A percentile compares a stretch with the other conserved stretches of the same genome.
phyloP scores from a whole-genome alignment of 2,329 filamentous ascomycete genomes.

The Fusarium torreyae region DNA sequence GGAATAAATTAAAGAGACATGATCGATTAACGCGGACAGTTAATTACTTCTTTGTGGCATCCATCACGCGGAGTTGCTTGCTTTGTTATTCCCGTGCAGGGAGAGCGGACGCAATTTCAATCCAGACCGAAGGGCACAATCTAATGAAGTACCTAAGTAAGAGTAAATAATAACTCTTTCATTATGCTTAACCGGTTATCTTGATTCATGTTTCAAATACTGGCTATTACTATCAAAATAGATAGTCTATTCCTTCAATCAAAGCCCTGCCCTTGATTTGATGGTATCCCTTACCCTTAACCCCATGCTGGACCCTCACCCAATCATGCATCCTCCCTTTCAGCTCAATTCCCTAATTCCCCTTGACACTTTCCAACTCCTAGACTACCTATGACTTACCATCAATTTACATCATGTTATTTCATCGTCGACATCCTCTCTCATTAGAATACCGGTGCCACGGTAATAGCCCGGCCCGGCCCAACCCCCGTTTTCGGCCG shows the following conservation, averaged over 20 bases:
- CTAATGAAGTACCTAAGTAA: conserved; percentile 1
- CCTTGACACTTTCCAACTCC: neutral
- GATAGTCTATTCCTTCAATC: neutral
- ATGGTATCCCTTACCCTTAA: neutral
- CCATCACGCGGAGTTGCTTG: neutral
- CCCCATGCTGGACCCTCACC: too few species aligned
- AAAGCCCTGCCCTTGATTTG: neutral
- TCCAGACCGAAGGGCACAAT: conserved; percentile 1
- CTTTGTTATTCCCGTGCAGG: conserved; percentile 9
- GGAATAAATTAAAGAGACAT: conserved; percentile 1
- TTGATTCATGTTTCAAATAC: neutral
- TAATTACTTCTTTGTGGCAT: neutral
- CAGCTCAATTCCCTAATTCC: neutral
- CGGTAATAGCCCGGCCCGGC: conserved; percentile 18
- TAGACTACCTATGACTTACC: too few species aligned
- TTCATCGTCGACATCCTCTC: too few species aligned
- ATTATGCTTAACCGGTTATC: neutral
- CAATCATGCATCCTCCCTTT: too few species aligned
- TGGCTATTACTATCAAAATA: neutral
- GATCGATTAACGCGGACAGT: conserved; percentile 1
- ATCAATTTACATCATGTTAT: too few species aligned
- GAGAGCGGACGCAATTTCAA: neutral
- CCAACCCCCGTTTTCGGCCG: conserved; percentile 13
- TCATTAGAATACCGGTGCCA: too few species aligned
- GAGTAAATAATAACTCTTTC: neutral